Evolutionary conservation across 2,329 filamentous ascomycete species (phyloP).

Genomic region (Fusarium decemcellulare): DNA sequence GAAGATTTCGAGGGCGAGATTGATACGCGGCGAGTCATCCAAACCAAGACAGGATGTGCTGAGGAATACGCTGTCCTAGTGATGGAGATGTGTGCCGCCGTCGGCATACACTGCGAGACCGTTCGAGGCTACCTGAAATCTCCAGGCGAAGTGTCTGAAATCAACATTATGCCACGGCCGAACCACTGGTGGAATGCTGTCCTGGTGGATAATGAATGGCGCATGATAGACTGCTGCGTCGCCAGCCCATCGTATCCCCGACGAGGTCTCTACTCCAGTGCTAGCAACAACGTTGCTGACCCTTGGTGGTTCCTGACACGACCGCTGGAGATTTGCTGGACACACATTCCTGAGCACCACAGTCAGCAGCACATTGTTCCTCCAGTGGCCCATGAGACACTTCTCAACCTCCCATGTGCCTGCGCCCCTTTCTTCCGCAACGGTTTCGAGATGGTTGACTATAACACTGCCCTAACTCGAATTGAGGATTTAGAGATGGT

Average conservation of each 20-base stretch:
- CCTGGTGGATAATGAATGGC: constrained; percentile 94
- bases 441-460: constrained; percentile 84
- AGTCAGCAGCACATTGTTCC: constrained; percentile 95
- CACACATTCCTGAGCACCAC: constrained; percentile 90
- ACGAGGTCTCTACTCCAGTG: constrained; percentile 82
- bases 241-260: constrained; percentile 92
- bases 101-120: constrained; percentile 89
- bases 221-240: constrained; percentile 94
- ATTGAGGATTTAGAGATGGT: constrained; percentile 95
- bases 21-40: constrained; percentile 87
- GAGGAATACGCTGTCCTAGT: constrained; percentile 93
- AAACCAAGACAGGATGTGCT: constrained; percentile 85
- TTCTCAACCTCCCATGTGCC: constrained; percentile 88
- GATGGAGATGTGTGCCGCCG: constrained; percentile 92
- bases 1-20: constrained; percentile 91
- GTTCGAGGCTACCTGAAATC: constrained; percentile 92
- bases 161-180: constrained; percentile 84
- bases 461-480: constrained; percentile 87
- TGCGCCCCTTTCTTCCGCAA: constrained; percentile 92
- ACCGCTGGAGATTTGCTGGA: constrained; percentile 93
- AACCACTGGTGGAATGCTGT: constrained; percentile 99
- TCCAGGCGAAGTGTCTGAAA: constrained; percentile 86
- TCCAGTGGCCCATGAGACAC: constrained; percentile 85
- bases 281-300: constrained; percentile 79
- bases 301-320: constrained; percentile 94